Conservation (phyloP, 179 eudicot genomes). For the Gypsophila paniculata region DNA sequence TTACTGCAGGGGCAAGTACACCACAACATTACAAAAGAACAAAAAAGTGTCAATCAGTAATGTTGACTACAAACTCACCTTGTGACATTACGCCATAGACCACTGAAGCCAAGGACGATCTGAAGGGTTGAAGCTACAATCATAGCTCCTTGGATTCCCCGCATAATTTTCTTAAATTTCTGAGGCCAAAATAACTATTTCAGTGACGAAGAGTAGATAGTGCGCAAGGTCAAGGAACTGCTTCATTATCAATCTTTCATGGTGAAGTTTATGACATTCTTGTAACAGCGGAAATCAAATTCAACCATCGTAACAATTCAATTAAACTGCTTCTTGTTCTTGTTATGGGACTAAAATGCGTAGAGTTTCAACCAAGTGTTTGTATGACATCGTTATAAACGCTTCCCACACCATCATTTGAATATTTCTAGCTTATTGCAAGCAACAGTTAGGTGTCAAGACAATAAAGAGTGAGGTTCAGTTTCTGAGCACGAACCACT, state of each 20-base stretch:
- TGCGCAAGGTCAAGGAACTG: not conserved
- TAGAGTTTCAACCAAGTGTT: not conserved
- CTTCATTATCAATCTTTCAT: slow-evolving; percentile 10
- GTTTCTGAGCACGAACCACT: slow-evolving; percentile 35
- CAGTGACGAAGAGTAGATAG: not conserved
- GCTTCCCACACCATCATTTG: not conserved
- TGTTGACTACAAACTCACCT: slow-evolving; percentile 41
- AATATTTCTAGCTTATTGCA: too few species aligned
- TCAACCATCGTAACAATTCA: not conserved
- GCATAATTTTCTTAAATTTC: slow-evolving; percentile 80
- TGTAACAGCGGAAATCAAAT: not conserved
- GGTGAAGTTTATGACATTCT: not conserved
- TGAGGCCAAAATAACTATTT: slow-evolving; percentile 29
- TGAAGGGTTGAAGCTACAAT: slow-evolving; percentile 92
- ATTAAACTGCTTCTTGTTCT: not conserved
- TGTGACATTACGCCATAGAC: slow-evolving; percentile 94
- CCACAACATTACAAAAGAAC: not conserved
- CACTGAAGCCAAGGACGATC: slow-evolving; percentile 92
- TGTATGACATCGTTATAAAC: not conserved
- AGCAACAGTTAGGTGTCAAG: too few species aligned
- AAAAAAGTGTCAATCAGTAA: not conserved
- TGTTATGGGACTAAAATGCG: not conserved
- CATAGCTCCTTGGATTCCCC: slow-evolving; percentile 88
- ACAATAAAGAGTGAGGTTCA: too few species aligned
- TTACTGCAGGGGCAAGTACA: not conserved